phyloP scores from a whole-genome alignment of 495 filamentous ascomycete genomes.

The Aspergillus olivimuriae region DNA sequence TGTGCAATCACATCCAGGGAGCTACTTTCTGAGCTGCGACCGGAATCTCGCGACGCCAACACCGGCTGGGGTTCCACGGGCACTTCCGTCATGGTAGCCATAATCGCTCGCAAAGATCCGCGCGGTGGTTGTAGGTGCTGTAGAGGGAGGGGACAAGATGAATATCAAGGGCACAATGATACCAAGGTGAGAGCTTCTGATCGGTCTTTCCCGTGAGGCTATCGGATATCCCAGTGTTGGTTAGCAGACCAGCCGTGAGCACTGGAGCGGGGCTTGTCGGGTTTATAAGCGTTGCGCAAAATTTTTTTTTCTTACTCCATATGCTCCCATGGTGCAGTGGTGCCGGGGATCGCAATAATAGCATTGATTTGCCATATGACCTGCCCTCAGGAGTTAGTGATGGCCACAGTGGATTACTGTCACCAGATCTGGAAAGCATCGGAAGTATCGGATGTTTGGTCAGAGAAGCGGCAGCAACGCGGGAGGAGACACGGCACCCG shows the following conservation, averaged over 20 bases:
- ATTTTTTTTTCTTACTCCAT: neutral
- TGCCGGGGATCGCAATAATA: conserved; percentile 10
- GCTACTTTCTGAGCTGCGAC: conserved; percentile 37
- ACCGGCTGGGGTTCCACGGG: conserved; percentile 16
- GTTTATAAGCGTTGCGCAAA: conserved; percentile 16
- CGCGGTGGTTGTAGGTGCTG: no score
- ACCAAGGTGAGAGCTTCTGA: no score
- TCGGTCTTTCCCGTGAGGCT: no score
- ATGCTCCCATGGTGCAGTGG: neutral
- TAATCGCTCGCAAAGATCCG: no score
- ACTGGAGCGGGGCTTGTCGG: conserved; percentile 5
- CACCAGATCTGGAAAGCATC: conserved; percentile 18
- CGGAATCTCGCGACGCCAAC: conserved; percentile 18
- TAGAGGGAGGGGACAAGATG: no score
- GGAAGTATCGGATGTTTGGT: conserved; percentile 17
- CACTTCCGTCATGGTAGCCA: no score
- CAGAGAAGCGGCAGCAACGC: conserved; percentile 2
- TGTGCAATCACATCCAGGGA: conserved; percentile 34
- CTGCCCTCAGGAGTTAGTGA: conserved; percentile 16
- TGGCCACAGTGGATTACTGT: conserved; percentile 18
- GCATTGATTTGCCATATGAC: conserved; percentile 20
- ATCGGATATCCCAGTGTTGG: no score
- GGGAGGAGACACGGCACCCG: conserved; percentile 10
- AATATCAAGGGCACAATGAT: neutral
- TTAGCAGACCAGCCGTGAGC: no score